Evolutionary conservation across 2,329 filamentous ascomycete species (phyloP).

Genomic region (Phymatotrichopsis omnivora): DNA sequence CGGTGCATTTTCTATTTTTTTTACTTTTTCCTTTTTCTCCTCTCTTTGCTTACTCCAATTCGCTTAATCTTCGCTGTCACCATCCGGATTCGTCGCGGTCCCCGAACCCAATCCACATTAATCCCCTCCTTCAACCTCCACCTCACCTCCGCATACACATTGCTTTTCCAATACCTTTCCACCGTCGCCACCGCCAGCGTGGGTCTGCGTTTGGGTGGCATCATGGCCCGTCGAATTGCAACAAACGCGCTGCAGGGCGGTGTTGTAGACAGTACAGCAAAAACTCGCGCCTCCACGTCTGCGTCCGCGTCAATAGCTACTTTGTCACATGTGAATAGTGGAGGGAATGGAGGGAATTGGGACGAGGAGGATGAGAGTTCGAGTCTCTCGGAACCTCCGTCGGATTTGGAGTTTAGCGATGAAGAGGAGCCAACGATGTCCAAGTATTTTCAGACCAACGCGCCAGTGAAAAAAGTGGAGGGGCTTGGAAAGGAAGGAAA

Average conservation of each 20-base stretch:
- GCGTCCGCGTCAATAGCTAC: conserved; percentile 16
- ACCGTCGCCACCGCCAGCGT: conserved; percentile 1
- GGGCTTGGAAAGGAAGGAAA: conserved; percentile 2
- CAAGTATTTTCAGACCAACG: conserved; percentile 16
- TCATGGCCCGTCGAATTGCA: conserved; percentile 12
- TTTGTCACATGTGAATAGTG: conserved; percentile 13
- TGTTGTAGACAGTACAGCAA: too few species aligned
- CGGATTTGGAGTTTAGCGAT: conserved; percentile 17
- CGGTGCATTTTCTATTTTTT: too few species aligned
- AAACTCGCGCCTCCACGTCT: not conserved
- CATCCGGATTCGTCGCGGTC: too few species aligned
- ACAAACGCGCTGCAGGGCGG: too few species aligned
- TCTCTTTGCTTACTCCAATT: too few species aligned
- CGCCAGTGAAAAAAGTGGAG: not conserved
- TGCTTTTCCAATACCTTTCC: too few species aligned
- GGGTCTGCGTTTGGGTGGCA: conserved; percentile 11
- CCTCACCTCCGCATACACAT: too few species aligned
- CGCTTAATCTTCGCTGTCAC: too few species aligned
- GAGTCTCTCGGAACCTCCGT: conserved; percentile 12
- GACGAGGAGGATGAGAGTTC: conserved; percentile 4
- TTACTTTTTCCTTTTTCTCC: too few species aligned
- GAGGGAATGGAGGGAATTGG: conserved; percentile 14
- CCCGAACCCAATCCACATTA: too few species aligned
- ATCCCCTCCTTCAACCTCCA: too few species aligned
- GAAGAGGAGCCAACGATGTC: conserved; percentile 4